Evolutionary conservation across 768 basidiomycete species (phyloP).

Genomic region (Kockovaella imperatae): DNA sequence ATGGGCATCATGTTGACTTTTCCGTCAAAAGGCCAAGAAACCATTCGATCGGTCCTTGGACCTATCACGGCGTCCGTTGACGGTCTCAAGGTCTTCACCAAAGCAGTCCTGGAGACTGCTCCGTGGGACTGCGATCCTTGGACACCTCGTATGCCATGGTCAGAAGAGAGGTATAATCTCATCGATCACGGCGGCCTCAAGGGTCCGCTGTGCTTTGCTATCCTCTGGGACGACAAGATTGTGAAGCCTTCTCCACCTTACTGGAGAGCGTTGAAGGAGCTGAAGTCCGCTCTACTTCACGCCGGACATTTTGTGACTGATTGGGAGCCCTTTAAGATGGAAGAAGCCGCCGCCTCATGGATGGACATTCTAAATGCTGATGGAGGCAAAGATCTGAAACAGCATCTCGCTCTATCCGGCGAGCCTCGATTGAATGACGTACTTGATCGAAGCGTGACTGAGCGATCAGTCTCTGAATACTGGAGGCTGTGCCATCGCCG

Average conservation of each 20-base stretch:
- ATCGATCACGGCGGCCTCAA: slow-evolving; percentile 53
- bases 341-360: slow-evolving; percentile 4
- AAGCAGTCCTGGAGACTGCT: slow-evolving; percentile 54
- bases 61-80: slow-evolving; percentile 57
- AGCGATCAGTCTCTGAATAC: slow-evolving; percentile 54
- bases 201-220: slow-evolving; percentile 52
- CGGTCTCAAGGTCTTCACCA: slow-evolving; percentile 61
- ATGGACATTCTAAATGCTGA: slow-evolving; percentile 7
- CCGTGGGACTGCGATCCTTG: slow-evolving; percentile 59
- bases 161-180: slow-evolving; percentile 51
- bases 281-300: slow-evolving; percentile 53
- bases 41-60: slow-evolving; percentile 63
- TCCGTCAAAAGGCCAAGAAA: slow-evolving; percentile 67
- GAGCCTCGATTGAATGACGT: slow-evolving; percentile 48
- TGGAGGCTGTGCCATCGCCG: slow-evolving; percentile 61
- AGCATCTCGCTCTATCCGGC: slow-evolving; percentile 13
- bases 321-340: slow-evolving; percentile 49
- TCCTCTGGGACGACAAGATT: slow-evolving; percentile 63
- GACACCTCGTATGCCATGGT: slow-evolving; percentile 19
- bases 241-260: slow-evolving; percentile 61
- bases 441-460: slow-evolving; percentile 37
- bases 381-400: slow-evolving; percentile 8
- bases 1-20: no score
- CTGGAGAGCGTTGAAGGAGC: slow-evolving; percentile 53
- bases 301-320: slow-evolving; percentile 67